phyloP scores from a whole-genome alignment of 257 asterid genomes.

The Scutellaria galericulata region DNA sequence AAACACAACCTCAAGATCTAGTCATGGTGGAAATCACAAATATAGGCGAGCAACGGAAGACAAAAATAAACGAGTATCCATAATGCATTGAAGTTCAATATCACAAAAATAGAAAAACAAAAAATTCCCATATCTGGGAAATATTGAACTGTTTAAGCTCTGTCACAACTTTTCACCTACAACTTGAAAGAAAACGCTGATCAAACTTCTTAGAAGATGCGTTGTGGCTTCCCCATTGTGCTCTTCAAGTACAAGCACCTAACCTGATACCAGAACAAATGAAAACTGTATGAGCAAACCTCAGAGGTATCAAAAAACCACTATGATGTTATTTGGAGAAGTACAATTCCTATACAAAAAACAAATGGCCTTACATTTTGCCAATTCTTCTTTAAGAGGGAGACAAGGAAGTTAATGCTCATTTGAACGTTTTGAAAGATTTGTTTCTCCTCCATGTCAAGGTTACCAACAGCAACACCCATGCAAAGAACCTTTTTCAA shows the following conservation, averaged over 20 bases:
- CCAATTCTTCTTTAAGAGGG: constrained; percentile 62
- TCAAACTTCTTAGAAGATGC: constrained; percentile 43
- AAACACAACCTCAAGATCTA: no score
- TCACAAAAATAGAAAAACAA: constrained; percentile 29
- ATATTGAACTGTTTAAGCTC: constrained; percentile 28
- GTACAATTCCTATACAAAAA: not conserved
- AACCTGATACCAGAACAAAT: constrained; percentile 40
- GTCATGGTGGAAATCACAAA: not conserved
- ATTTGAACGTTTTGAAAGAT: constrained; percentile 58
- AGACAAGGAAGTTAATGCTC: constrained; percentile 60
- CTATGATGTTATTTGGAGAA: no score
- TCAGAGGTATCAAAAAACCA: not conserved
- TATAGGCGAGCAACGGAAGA: not conserved
- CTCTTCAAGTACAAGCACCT: constrained; percentile 63
- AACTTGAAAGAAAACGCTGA: not conserved
- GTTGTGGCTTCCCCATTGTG: constrained; percentile 61
- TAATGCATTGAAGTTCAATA: not conserved
- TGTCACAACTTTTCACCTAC: constrained; percentile 18
- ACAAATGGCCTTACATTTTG: constrained; percentile 46
- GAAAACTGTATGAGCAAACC: not conserved
- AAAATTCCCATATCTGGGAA: constrained; percentile 34
- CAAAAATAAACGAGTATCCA: constrained; percentile 17
- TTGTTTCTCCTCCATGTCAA: constrained; percentile 62
- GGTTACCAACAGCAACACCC: constrained; percentile 66
- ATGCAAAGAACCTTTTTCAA: constrained; percentile 61